Evolutionary conservation across 163 green algal species (phyloP).

Genomic region (Scenedesmus sp.): DNA sequence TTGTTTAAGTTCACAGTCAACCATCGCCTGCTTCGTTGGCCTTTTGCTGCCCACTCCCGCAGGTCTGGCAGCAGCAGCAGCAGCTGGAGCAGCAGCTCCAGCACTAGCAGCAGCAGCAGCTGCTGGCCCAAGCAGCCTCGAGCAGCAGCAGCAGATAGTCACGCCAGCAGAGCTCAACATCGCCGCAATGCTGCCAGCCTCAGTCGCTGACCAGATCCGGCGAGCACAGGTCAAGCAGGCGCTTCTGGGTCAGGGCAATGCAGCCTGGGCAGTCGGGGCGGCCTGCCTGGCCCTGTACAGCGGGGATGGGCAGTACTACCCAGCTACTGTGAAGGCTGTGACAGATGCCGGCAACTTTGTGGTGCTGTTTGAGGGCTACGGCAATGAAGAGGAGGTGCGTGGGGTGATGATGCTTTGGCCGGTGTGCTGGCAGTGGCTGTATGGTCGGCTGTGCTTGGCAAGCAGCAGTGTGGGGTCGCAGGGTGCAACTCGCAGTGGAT

Average conservation of each 20-base stretch:
- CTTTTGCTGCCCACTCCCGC: neutral
- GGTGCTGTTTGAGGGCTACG: slow-evolving; percentile 84
- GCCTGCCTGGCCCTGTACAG: slow-evolving; percentile 78
- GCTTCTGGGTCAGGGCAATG: slow-evolving; percentile 78
- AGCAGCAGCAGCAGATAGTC: slow-evolving; percentile 47
- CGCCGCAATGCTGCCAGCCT: slow-evolving; percentile 72
- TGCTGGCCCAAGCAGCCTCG: neutral
- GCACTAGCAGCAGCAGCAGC: slow-evolving; percentile 11
- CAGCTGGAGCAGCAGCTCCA: neutral
- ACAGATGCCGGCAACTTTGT: slow-evolving; percentile 77
- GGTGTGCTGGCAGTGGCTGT: neutral
- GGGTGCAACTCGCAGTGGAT: too few relatives aligned
- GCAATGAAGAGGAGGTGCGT: slow-evolving; percentile 77
- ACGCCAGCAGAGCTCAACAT: slow-evolving; percentile 65
- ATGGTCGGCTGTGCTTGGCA: too few relatives aligned
- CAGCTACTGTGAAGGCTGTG: slow-evolving; percentile 71
- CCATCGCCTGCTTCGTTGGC: neutral
- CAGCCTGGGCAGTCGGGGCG: slow-evolving; percentile 79
- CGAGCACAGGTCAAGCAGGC: slow-evolving; percentile 80
- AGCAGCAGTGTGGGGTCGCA: too few relatives aligned
- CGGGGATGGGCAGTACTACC: slow-evolving; percentile 81
- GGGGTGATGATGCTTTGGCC: neutral
- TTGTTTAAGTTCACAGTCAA: neutral
- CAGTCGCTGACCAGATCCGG: slow-evolving; percentile 86
- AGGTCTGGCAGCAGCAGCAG: slow-evolving; percentile 8